Conservation (phyloP, 2,329 filamentous ascomycete species). For the Cladophialophora immunda region DNA sequence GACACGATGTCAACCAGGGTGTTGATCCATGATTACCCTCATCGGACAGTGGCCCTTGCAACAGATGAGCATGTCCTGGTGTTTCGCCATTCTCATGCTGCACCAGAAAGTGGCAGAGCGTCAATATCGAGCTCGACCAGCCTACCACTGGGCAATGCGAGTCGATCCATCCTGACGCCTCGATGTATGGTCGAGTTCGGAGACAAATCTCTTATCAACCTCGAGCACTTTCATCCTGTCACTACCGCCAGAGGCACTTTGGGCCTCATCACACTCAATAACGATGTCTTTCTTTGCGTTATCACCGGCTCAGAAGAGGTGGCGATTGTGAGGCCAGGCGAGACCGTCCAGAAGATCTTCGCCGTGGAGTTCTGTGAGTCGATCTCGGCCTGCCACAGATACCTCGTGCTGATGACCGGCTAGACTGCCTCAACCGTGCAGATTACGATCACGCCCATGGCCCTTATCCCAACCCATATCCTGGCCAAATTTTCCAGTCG, state of each 20-base stretch:
- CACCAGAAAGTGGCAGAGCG: conserved; percentile 61
- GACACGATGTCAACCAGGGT: conserved; percentile 72
- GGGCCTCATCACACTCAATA: conserved; percentile 82
- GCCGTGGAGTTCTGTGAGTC: conserved; percentile 78
- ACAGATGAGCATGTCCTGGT: conserved; percentile 82
- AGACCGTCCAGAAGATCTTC: conserved; percentile 87
- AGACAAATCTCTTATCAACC: conserved; percentile 68
- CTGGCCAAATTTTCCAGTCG: conserved; percentile 61
- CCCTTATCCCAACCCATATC: conserved; percentile 62
- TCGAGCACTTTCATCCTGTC: conserved; percentile 79
- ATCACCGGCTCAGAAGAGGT: conserved; percentile 81
- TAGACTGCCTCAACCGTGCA: conserved; percentile 84
- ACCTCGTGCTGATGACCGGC: conserved; percentile 29
- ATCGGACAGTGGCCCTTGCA: conserved; percentile 86
- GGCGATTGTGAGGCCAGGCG: conserved; percentile 82
- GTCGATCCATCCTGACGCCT: conserved; percentile 44
- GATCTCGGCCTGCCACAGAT: not conserved
- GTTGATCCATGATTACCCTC: conserved; percentile 84
- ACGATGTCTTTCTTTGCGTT: conserved; percentile 89
- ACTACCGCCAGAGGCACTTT: conserved; percentile 85
- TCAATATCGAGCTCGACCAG: conserved; percentile 52
- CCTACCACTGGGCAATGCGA: conserved; percentile 35
- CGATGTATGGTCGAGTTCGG: conserved; percentile 91
- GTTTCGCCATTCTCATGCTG: conserved; percentile 75
- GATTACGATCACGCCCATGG: conserved; percentile 81